Percentiles rank a stretch among this genome's conserved stretches.
Evolutionary conservation across 139 green algal genomes (phyloP).

Genomic region (Tetraselmis chui): DNA sequence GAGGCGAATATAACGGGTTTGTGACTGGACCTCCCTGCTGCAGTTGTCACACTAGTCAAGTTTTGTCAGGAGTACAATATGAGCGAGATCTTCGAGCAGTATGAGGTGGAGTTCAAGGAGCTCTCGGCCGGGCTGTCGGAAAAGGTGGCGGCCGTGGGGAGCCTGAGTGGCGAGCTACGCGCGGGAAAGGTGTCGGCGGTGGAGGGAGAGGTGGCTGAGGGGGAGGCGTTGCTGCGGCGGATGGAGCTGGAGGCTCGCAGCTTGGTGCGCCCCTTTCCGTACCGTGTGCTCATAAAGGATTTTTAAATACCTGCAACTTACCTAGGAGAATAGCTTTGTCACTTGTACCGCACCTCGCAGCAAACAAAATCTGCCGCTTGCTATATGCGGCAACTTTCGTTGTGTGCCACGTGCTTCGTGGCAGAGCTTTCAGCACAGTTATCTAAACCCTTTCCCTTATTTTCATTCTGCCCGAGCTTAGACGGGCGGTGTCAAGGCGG

Average conservation of each 20-base stretch:
- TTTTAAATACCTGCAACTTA: constrained; percentile 79
- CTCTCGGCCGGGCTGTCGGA: background rate
- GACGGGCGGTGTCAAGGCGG: background rate
- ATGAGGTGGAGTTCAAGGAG: background rate
- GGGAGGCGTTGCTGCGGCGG: constrained; percentile 75
- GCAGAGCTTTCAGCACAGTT: too few species aligned
- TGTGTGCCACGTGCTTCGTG: too few species aligned
- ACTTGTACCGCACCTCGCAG: constrained; percentile 4
- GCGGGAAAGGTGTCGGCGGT: constrained; percentile 55
- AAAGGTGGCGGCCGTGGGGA: background rate
- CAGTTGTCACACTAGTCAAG: too few species aligned
- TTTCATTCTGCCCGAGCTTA: background rate
- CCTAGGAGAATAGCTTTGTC: constrained; percentile 48
- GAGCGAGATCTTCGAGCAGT: background rate
- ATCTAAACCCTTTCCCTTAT: background rate
- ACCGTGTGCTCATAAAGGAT: constrained; percentile 72
- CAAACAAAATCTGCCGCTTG: background rate
- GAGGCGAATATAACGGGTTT: too few species aligned
- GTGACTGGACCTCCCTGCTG: too few species aligned
- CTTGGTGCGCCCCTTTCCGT: constrained; percentile 47
- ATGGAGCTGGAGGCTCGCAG: constrained; percentile 94
- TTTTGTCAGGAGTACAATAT: background rate
- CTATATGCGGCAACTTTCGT: background rate
- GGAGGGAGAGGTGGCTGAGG: constrained; percentile 68
- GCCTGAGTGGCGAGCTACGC: constrained; percentile 33